These are phyloP conservation scores for Botrytis cinerea DNA, from an alignment of 2,329 filamentous ascomycete species.

Conservation along the genomic window DNA sequence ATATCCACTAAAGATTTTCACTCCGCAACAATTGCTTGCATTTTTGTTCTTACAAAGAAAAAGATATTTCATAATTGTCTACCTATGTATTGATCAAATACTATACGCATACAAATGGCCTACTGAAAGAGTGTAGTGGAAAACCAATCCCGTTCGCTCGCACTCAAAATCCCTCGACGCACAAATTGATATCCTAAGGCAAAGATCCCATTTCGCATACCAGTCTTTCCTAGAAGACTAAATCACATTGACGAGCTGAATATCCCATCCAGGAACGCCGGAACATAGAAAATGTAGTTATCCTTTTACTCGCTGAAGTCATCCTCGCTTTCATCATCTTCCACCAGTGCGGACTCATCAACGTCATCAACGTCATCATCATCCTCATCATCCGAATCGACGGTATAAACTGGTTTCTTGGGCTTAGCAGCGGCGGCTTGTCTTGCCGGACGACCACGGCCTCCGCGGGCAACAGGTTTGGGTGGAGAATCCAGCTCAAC, in stretches of 20 bases:
- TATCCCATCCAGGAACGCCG: constrained; percentile 9
- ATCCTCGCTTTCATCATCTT: constrained; percentile 41
- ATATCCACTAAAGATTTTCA: background rate
- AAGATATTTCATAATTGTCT: background rate
- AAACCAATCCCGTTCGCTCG: background rate
- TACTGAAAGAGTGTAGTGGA: background rate
- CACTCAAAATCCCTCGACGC: background rate
- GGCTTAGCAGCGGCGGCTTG: constrained; percentile 14
- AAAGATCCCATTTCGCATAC: background rate
- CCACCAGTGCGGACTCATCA: constrained; percentile 38
- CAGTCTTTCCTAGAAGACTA: constrained; percentile 13
- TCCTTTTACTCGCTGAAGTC: constrained; percentile 37
- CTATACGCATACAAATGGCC: constrained; percentile 4
- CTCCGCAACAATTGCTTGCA: background rate
- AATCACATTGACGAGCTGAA: background rate
- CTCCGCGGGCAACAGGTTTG: constrained; percentile 39
- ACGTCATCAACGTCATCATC: constrained; percentile 45
- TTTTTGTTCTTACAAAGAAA: background rate
- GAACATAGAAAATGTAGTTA: background rate
- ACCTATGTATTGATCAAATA: background rate
- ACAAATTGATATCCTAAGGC: constrained; percentile 13
- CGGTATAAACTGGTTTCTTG: constrained; percentile 21
- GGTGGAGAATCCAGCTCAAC: constrained; percentile 32
- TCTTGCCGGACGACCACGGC: constrained; percentile 24
- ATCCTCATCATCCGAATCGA: constrained; percentile 33